Conservation (phyloP, 305 asterid species). For the Rubia peregrina region DNA sequence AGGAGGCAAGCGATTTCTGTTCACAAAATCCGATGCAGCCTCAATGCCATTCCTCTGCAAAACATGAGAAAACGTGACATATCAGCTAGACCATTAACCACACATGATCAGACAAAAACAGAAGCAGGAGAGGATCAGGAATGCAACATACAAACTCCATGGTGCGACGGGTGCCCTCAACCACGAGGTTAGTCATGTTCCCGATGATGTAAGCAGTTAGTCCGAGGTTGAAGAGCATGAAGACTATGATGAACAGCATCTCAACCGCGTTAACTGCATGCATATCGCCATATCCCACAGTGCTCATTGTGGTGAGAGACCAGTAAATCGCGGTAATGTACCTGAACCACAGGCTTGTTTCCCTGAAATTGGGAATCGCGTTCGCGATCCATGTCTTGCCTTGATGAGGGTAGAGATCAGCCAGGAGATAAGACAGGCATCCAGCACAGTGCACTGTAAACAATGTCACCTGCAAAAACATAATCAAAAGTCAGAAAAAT, state of each 20-base stretch:
- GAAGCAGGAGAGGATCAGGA: not conserved
- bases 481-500: not conserved
- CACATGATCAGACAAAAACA: not conserved
- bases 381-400: slow-evolving; percentile 78
- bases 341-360: slow-evolving; percentile 41
- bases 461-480: slow-evolving; percentile 58
- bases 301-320: slow-evolving; percentile 86
- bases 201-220: slow-evolving; percentile 82
- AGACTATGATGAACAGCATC: slow-evolving; percentile 68
- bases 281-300: slow-evolving; percentile 89
- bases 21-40: slow-evolving; percentile 79
- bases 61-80: not conserved
- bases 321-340: slow-evolving; percentile 76
- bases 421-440: slow-evolving; percentile 64
- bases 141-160: slow-evolving; percentile 74
- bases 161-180: slow-evolving; percentile 88
- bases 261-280: slow-evolving; percentile 76
- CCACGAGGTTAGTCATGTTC: slow-evolving; percentile 85
- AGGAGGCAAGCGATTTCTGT: slow-evolving; percentile 62
- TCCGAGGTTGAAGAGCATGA: slow-evolving; percentile 83
- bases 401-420: slow-evolving; percentile 54
- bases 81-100: not conserved
- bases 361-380: slow-evolving; percentile 52
- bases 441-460: slow-evolving; percentile 80
- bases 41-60: slow-evolving; percentile 72